A percentile compares a stretch with the other conserved stretches of the same genome.
Evolutionary conservation across 129 eudicot species (phyloP).

Genomic region (Deinandra increscens): DNA sequence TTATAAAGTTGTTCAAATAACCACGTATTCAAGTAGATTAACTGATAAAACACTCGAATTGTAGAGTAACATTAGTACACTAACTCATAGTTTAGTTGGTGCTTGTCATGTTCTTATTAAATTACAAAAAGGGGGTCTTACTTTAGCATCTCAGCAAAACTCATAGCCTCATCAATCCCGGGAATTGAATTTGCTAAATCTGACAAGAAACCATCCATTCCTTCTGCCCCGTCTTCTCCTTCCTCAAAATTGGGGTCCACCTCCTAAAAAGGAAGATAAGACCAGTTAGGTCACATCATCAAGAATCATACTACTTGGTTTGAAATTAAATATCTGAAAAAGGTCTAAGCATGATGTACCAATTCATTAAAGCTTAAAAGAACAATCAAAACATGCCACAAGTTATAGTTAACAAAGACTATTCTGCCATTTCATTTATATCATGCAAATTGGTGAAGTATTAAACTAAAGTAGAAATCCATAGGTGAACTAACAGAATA

Average conservation of each 20-base stretch:
- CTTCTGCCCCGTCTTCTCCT: slow-evolving; percentile 57
- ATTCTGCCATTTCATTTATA: background rate
- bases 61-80: background rate
- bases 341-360: background rate
- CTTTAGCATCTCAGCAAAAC: slow-evolving; percentile 99
- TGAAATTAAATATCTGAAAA: background rate
- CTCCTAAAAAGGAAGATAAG: slow-evolving; percentile 50
- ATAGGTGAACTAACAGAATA: background rate
- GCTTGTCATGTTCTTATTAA: background rate
- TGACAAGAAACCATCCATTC: slow-evolving; percentile 73
- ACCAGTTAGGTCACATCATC: slow-evolving; percentile 16
- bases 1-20: slow-evolving; percentile 4
- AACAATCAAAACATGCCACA: background rate
- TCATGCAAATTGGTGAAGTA: no score
- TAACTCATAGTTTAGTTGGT: background rate
- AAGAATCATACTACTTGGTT: background rate
- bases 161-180: slow-evolving; percentile 98
- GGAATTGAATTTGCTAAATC: slow-evolving; percentile 96
- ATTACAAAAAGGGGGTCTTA: slow-evolving; percentile 34
- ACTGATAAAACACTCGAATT: background rate
- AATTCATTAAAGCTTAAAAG: background rate
- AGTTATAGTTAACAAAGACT: background rate
- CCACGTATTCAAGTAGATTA: background rate
- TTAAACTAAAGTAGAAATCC: background rate
- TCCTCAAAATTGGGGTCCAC: slow-evolving; percentile 89